These are phyloP conservation scores for Boletus rex-veris DNA, from an alignment of 768 basidiomycete genomes.

Conservation along the genomic window DNA sequence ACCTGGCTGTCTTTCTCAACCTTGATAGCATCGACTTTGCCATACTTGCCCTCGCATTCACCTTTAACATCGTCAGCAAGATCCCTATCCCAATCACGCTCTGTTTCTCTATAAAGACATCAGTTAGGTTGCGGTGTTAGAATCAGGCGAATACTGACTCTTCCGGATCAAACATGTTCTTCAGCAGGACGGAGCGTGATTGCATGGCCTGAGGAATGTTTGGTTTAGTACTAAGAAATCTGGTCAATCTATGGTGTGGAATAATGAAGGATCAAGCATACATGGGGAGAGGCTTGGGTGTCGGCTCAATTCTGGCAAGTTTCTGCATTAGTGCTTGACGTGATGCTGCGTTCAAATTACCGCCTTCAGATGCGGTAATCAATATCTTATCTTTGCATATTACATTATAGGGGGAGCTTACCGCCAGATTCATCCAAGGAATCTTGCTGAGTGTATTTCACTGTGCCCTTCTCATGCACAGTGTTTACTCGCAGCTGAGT, in stretches of 20 bases:
- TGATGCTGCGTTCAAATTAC: constrained; percentile 97
- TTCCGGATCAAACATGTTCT: constrained; percentile 97
- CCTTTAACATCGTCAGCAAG: constrained; percentile 94
- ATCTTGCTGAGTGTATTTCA: constrained; percentile 71
- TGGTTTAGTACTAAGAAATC: constrained; percentile 55
- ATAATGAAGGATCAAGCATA: constrained; percentile 35
- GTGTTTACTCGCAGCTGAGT: constrained; percentile 82
- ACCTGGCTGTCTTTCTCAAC: constrained; percentile 94
- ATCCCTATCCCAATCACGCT: constrained; percentile 94
- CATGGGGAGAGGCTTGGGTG: constrained; percentile 59
- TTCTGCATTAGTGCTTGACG: constrained; percentile 99
- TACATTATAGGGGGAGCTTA: constrained; percentile 29
- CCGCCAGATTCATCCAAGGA: constrained; percentile 89
- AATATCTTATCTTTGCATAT: constrained; percentile 1
- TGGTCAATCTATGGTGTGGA: constrained; percentile 11
- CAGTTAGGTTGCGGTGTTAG: constrained; percentile 1
- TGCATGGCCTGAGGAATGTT: constrained; percentile 83
- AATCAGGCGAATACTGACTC: constrained; percentile 54
- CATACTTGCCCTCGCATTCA: constrained; percentile 92
- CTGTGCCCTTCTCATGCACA: constrained; percentile 85
- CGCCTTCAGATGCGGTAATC: constrained; percentile 49
- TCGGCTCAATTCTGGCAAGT: constrained; percentile 90
- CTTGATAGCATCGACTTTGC: constrained; percentile 81
- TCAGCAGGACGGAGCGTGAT: constrained; percentile 84
- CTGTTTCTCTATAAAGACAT: constrained; percentile 70